Conservation (phyloP, 148 eudicot genomes). For the Dianthus caryophyllus region DNA sequence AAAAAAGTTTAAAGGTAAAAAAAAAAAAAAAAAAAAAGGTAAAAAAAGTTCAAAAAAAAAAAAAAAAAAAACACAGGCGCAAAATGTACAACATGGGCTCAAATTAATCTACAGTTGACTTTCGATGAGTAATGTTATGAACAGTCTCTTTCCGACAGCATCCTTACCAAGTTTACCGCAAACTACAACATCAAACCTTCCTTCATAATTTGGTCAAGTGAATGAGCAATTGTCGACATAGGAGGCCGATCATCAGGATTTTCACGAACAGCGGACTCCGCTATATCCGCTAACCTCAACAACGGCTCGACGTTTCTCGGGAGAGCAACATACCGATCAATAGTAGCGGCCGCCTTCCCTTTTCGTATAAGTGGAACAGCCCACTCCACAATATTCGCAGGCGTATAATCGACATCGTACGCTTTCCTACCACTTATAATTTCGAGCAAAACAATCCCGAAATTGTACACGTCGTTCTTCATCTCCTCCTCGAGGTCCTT, state of each 20-base stretch:
- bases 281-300: slow-evolving; percentile 78
- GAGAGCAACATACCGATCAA: slow-evolving; percentile 71
- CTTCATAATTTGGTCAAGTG: slow-evolving; percentile 60
- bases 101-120: slow-evolving; percentile 22
- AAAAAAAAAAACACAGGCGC: too few relatives aligned
- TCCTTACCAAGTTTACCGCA: not conserved
- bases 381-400: slow-evolving; percentile 84
- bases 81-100: slow-evolving; percentile 36
- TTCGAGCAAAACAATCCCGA: slow-evolving; percentile 81
- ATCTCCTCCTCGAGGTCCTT: slow-evolving; percentile 46
- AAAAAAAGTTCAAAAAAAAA: too few relatives aligned
- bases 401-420: slow-evolving; percentile 66
- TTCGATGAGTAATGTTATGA: too few relatives aligned
- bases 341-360: slow-evolving; percentile 68
- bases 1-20: slow-evolving; percentile 7
- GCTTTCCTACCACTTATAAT: slow-evolving; percentile 87
- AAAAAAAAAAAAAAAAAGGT: too few relatives aligned
- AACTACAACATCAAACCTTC: slow-evolving; percentile 67
- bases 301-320: slow-evolving; percentile 90
- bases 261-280: slow-evolving; percentile 66
- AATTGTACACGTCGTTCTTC: slow-evolving; percentile 63
- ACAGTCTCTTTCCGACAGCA: too few relatives aligned
- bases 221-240: slow-evolving; percentile 55
- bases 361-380: slow-evolving; percentile 68
- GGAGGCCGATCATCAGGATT: slow-evolving; percentile 55